Evolutionary conservation across 83 land plant genomes (phyloP).

Genomic region (Isoetes engelmannii): DNA sequence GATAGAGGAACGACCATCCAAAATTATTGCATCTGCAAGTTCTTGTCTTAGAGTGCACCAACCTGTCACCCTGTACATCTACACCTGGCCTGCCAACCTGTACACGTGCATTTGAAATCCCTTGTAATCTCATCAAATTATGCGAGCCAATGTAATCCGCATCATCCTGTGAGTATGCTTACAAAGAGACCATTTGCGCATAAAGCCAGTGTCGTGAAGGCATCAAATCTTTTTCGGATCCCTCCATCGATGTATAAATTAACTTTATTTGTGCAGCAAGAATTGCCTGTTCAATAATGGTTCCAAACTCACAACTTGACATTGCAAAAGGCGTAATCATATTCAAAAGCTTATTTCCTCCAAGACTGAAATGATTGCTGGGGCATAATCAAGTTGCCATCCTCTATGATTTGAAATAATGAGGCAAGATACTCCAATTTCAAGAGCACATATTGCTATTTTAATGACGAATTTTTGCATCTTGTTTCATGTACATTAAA

Average conservation of each 20-base stretch:
- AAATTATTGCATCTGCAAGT: background rate
- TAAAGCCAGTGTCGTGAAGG: constrained; percentile 4
- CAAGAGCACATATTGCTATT: constrained; percentile 1
- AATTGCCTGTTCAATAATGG: background rate
- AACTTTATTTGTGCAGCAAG: background rate
- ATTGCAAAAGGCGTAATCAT: background rate
- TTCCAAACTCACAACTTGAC: background rate
- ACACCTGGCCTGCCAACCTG: constrained; percentile 13
- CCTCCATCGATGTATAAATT: constrained; percentile 8
- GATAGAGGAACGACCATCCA: background rate
- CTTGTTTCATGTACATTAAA: background rate
- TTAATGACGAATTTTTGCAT: no score
- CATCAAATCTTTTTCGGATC: constrained; percentile 4
- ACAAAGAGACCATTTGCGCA: constrained; percentile 12
- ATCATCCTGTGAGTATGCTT: background rate
- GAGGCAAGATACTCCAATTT: background rate
- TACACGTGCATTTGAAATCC: background rate
- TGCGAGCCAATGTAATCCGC: background rate
- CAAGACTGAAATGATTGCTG: constrained; percentile 10
- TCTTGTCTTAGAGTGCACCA: background rate
- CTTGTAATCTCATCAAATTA: background rate
- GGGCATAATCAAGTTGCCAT: constrained; percentile 11
- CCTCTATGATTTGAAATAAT: constrained; percentile 12
- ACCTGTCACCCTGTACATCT: constrained; percentile 3
- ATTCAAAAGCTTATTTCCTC: constrained; percentile 1